phyloP scores from a whole-genome alignment of 2,329 filamentous ascomycete species.

The Blastomyces emzantsi region DNA sequence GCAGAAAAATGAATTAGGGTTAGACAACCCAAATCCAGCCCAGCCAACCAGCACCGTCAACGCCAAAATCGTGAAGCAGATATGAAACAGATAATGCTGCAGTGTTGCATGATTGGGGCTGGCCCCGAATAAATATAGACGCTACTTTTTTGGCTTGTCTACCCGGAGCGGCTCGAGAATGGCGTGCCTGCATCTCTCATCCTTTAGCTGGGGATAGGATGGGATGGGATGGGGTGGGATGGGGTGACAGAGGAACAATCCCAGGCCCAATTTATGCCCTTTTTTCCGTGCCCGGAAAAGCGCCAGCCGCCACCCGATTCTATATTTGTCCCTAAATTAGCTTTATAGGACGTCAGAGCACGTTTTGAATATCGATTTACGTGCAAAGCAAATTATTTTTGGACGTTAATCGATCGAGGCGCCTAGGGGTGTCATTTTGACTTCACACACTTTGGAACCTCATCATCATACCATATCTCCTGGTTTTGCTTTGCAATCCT shows the following conservation, averaged over 20 bases:
- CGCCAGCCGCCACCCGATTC: background rate
- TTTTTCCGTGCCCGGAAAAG: too few species aligned
- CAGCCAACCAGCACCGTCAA: background rate
- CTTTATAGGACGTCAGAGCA: background rate
- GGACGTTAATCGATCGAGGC: background rate
- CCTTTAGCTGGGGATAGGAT: background rate
- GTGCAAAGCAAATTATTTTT: background rate
- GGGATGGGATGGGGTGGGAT: background rate
- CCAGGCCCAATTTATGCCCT: too few species aligned
- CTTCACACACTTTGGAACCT: background rate
- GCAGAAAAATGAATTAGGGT: slow-evolving; percentile 6
- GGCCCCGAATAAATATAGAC: background rate
- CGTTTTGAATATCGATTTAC: background rate
- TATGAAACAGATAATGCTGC: background rate
- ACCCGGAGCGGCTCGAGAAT: background rate
- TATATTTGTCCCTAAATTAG: background rate
- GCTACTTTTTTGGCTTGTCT: background rate
- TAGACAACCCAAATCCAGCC: too few species aligned
- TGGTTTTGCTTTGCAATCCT: background rate
- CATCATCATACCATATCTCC: background rate
- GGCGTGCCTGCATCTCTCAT: background rate
- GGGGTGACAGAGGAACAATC: too few species aligned
- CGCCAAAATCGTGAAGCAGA: slow-evolving; percentile 5
- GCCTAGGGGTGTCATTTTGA: background rate
- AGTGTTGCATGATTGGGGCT: background rate